These are phyloP conservation scores for Silene conica DNA, from an alignment of 148 eudicot species.

Conservation along the genomic window DNA sequence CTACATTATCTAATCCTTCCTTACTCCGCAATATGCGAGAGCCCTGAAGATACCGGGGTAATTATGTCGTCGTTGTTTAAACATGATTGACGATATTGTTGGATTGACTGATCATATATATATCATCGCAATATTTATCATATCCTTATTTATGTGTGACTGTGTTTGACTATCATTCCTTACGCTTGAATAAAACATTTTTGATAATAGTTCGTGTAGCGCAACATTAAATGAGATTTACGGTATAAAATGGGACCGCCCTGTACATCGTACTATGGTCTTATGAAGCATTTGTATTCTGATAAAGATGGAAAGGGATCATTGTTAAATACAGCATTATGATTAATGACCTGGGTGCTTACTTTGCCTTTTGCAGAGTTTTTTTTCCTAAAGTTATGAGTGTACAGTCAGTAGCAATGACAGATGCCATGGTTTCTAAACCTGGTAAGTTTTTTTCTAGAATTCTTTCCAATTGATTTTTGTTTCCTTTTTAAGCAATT, in stretches of 20 bases:
- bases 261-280: no score
- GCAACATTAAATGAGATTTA: no score
- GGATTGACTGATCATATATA: background rate
- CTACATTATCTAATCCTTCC: no score
- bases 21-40: no score
- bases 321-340: slow-evolving; percentile 3
- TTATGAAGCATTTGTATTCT: no score
- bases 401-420: slow-evolving; percentile 38
- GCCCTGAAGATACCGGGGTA: no score
- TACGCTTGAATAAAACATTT: no score
- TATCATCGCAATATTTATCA: background rate
- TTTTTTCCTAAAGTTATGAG: slow-evolving; percentile 22
- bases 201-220: no score
- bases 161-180: no score
- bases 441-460: slow-evolving; percentile 31
- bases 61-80: background rate
- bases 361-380: slow-evolving; percentile 21
- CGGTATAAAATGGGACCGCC: no score
- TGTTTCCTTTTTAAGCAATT: background rate
- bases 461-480: background rate
- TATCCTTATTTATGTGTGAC: no score
- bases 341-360: slow-evolving; percentile 24
- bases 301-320: no score
- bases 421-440: slow-evolving; percentile 45
- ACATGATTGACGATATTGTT: background rate